Evolutionary conservation across 805 yeast genomes (phyloP).

Genomic region (Hanseniaspora nectarophila): DNA sequence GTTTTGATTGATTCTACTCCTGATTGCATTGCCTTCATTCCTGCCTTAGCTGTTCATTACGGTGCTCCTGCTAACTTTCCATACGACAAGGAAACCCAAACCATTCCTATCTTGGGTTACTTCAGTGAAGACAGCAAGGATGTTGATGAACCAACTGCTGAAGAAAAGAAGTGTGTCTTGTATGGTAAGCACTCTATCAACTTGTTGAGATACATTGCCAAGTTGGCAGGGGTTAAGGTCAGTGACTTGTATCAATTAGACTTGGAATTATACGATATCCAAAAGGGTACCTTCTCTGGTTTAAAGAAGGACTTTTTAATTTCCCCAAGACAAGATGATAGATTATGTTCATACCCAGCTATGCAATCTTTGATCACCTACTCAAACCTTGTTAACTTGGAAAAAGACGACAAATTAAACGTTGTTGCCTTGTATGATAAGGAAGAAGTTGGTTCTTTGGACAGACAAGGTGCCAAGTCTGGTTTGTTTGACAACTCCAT

Average conservation of each 20-base stretch:
- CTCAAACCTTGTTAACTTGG: conserved; percentile 33
- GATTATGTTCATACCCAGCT: conserved; percentile 70
- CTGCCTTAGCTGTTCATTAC: conserved; percentile 79
- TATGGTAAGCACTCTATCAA: conserved; percentile 56
- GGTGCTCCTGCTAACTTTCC: conserved; percentile 60
- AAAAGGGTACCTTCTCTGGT: conserved; percentile 69
- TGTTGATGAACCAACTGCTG: conserved; percentile 40
- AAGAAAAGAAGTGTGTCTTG: conserved; percentile 52
- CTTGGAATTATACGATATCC: conserved; percentile 69
- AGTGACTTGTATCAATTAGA: conserved; percentile 58
- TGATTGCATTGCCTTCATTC: conserved; percentile 65
- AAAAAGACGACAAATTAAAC: conserved; percentile 34
- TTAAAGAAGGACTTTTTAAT: conserved; percentile 61
- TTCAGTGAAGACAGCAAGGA: conserved; percentile 22
- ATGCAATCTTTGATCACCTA: conserved; percentile 44
- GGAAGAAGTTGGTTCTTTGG: conserved; percentile 73
- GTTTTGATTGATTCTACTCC: conserved; percentile 48
- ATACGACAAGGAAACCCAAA: conserved; percentile 63
- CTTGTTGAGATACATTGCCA: conserved; percentile 57
- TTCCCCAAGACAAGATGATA: conserved; percentile 77
- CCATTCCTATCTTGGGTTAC: conserved; percentile 68
- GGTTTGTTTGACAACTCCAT: conserved; percentile 57
- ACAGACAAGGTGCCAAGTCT: conserved; percentile 75
- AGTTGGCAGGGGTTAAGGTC: conserved; percentile 46
- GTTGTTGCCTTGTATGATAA: conserved; percentile 60